A percentile compares a stretch with the other conserved stretches of the same genome.
Conservation (phyloP, 345 rosid genomes). For the Melastoma malabathricum region DNA sequence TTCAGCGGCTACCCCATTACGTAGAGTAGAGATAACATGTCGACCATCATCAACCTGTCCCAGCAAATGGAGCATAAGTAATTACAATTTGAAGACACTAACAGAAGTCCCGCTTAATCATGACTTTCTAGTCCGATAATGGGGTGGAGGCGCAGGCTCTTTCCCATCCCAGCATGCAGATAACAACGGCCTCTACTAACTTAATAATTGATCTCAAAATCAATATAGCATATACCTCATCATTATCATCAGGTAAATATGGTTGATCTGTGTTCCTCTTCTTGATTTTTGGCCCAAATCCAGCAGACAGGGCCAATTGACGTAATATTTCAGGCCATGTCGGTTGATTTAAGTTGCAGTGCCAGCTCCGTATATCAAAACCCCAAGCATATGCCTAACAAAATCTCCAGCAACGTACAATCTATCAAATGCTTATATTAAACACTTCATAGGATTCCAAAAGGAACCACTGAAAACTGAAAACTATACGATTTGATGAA, state of each 20-base stretch:
- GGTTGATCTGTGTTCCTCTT: constrained; percentile 32
- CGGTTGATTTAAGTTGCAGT: constrained; percentile 48
- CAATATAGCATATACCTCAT: constrained; percentile 10
- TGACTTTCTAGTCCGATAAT: no score
- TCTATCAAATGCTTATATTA: no score
- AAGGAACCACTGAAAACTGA: no score
- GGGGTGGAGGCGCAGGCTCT: no score
- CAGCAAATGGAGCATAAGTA: background rate
- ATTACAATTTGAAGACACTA: background rate
- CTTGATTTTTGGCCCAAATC: constrained; percentile 70
- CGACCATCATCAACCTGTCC: constrained; percentile 54
- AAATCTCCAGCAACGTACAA: no score
- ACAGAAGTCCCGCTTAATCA: no score
- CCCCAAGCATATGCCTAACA: constrained; percentile 86
- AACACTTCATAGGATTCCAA: no score
- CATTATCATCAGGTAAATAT: constrained; percentile 42
- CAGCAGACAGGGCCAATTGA: constrained; percentile 71
- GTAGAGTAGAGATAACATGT: constrained; percentile 53
- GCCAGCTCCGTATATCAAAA: constrained; percentile 77
- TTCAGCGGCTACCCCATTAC: constrained; percentile 72
- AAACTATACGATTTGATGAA: no score
- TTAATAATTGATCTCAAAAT: background rate
- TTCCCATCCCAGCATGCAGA: no score
- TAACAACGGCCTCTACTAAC: no score
- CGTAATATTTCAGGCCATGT: constrained; percentile 94